Evolutionary conservation across 306 rosid species (phyloP).

Genomic region (Begonia masoniana): DNA sequence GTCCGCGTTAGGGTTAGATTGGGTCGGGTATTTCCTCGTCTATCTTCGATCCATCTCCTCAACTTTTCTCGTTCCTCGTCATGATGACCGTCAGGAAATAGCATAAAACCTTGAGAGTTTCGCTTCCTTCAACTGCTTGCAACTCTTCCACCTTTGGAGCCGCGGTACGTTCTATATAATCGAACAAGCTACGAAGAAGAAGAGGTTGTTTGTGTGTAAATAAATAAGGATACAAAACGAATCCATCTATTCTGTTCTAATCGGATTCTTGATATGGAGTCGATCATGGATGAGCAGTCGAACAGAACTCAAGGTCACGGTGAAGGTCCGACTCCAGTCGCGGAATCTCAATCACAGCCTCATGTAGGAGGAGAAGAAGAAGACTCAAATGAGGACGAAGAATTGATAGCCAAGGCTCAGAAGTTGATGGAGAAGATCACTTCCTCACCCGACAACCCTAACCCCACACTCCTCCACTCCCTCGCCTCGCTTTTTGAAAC

Average conservation of each 20-base stretch:
- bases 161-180: too few species aligned
- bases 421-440: constrained; percentile 73
- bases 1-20: too few species aligned
- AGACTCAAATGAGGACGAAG: constrained; percentile 63
- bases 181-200: too few species aligned
- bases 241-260: neutral
- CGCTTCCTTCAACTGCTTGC: too few species aligned
- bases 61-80: too few species aligned
- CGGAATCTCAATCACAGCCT: constrained; percentile 28
- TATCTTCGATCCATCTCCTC: too few species aligned
- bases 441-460: constrained; percentile 67
- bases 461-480: constrained; percentile 58
- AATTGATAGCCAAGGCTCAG: constrained; percentile 56
- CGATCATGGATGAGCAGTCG: constrained; percentile 37
- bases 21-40: too few species aligned
- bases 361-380: constrained; percentile 33
- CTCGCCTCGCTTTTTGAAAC: constrained; percentile 77
- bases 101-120: too few species aligned
- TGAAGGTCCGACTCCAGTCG: constrained; percentile 13
- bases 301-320: constrained; percentile 23
- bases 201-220: neutral
- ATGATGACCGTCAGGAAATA: too few species aligned
- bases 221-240: constrained; percentile 1
- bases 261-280: constrained; percentile 22
- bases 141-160: too few species aligned